phyloP scores from a whole-genome alignment of 2,329 filamentous ascomycete genomes.

The Diaporthe capsici region DNA sequence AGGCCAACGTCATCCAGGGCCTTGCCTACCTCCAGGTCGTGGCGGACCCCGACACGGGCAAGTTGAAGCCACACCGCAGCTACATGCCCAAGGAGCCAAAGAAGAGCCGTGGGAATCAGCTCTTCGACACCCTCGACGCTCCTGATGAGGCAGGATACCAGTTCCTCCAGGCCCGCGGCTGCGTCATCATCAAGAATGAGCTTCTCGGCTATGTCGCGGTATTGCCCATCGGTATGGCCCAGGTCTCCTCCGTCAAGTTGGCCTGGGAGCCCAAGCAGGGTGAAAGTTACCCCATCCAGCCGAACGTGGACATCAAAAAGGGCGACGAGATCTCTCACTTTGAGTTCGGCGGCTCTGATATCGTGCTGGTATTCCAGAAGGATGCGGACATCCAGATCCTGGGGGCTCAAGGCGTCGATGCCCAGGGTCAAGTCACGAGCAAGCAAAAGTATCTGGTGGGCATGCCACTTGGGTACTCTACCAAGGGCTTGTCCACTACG shows the following conservation, averaged over 20 bases:
- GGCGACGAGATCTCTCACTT: not conserved
- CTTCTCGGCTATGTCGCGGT: not conserved
- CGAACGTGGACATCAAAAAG: not conserved
- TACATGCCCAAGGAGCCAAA: not conserved
- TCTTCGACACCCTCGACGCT: not conserved
- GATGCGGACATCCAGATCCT: not conserved
- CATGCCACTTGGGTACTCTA: not conserved
- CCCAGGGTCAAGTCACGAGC: not conserved
- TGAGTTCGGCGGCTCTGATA: not conserved
- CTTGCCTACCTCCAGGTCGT: conserved; percentile 6
- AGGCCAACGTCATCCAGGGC: not conserved
- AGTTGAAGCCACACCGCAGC: not conserved
- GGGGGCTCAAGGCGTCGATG: not conserved
- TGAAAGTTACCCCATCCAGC: not conserved
- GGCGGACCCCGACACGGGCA: not conserved
- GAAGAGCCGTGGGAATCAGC: not conserved
- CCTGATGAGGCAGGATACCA: conserved; percentile 5
- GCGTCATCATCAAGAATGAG: conserved; percentile 13
- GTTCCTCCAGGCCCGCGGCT: not conserved
- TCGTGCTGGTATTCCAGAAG: conserved; percentile 3
- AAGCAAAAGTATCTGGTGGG: conserved; percentile 2
- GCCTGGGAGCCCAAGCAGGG: not conserved
- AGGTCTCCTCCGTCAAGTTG: conserved; percentile 6
- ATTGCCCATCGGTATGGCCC: not conserved
- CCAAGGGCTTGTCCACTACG: not conserved